Percentiles rank a stretch among this genome's conserved stretches.
These are phyloP conservation scores for Metschnikowia proteae DNA, from an alignment of 805 yeast species.

Conservation along the genomic window DNA sequence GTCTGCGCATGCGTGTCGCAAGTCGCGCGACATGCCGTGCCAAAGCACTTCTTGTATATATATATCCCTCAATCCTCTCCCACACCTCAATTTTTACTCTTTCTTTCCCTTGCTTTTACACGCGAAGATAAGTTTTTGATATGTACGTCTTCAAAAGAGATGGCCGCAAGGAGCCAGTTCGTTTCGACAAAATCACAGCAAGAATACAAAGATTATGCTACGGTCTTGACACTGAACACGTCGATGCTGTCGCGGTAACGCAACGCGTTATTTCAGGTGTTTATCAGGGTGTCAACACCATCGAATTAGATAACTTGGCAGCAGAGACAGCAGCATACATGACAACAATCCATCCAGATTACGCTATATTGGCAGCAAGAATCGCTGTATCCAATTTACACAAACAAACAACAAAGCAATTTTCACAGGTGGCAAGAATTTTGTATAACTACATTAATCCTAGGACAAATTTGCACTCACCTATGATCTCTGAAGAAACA, in stretches of 20 bases:
- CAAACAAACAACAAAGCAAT: constrained; percentile 87
- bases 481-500: constrained; percentile 43
- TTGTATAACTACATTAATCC: constrained; percentile 80
- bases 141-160: constrained; percentile 91
- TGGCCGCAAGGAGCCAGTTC: constrained; percentile 91
- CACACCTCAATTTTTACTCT: background rate
- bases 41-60: constrained; percentile 4
- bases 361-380: constrained; percentile 92
- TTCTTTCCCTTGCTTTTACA: background rate
- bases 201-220: constrained; percentile 86
- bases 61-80: constrained; percentile 4
- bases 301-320: constrained; percentile 64
- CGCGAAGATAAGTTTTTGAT: background rate
- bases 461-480: constrained; percentile 57
- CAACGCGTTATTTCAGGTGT: constrained; percentile 95
- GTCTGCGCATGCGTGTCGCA: constrained; percentile 4
- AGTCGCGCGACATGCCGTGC: constrained; percentile 1
- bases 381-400: constrained; percentile 92
- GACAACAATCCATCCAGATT: constrained; percentile 98
- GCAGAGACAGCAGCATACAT: constrained; percentile 97
- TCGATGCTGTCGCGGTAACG: constrained; percentile 93
- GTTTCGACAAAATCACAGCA: constrained; percentile 95
- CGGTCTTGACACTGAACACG: constrained; percentile 86
- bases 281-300: constrained; percentile 93
- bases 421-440: constrained; percentile 70